phyloP scores from a whole-genome alignment of 768 basidiomycete species.

The Nidularia pulvinata region DNA sequence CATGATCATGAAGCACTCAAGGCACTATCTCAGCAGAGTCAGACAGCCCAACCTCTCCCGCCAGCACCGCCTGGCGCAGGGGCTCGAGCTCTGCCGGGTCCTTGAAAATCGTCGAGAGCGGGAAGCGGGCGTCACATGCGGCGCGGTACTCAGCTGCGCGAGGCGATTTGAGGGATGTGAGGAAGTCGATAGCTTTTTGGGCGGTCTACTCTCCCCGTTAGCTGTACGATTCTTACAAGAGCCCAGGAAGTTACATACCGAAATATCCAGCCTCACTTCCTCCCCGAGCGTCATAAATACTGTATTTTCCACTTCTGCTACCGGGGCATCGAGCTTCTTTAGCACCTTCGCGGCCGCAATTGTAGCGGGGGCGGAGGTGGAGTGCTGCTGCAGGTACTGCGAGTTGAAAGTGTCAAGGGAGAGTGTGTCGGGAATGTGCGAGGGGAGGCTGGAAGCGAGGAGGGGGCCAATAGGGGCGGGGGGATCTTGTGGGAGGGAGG shows the following conservation, averaged over 20 bases:
- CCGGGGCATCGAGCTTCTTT: constrained; percentile 40
- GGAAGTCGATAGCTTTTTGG: constrained; percentile 41
- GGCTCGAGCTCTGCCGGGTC: constrained; percentile 43
- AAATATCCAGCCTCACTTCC: constrained; percentile 39
- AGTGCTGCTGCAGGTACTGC: constrained; percentile 70
- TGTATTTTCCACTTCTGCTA: constrained; percentile 60
- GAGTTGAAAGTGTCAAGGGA: constrained; percentile 71
- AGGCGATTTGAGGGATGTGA: constrained; percentile 47
- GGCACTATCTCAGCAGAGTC: too few relatives aligned
- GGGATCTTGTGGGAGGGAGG: constrained; percentile 37
- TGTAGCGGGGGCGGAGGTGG: constrained; percentile 47
- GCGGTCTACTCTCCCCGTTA: constrained; percentile 44
- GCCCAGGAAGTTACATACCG: constrained; percentile 31
- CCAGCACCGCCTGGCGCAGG: constrained; percentile 27
- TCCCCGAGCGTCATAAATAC: constrained; percentile 48
- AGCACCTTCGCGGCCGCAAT: constrained; percentile 66
- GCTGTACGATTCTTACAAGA: neutral
- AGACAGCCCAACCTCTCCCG: neutral
- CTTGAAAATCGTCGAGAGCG: constrained; percentile 70
- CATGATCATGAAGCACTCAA: too few relatives aligned
- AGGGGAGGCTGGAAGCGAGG: constrained; percentile 42
- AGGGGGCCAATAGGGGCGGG: constrained; percentile 47
- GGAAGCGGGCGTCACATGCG: constrained; percentile 52
- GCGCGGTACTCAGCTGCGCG: constrained; percentile 62
- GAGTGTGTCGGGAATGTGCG: constrained; percentile 55